These are phyloP conservation scores for Nannochloropsis salina DNA, from an alignment of 108 stramenopile species.

Conservation along the genomic window DNA sequence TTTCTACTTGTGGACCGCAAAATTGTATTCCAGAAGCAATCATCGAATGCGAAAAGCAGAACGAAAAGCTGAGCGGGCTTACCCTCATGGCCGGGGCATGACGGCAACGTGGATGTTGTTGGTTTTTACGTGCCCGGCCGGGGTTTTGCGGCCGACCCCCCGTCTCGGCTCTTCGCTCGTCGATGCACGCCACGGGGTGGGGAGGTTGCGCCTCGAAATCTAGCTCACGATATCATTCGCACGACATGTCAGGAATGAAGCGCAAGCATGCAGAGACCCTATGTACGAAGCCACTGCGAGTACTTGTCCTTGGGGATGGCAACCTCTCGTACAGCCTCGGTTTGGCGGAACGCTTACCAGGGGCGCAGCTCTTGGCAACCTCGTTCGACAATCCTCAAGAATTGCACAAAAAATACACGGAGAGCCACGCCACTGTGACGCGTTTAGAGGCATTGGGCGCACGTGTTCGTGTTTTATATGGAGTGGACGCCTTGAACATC, in stretches of 20 bases:
- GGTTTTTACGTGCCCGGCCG: too few species aligned
- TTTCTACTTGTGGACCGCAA: too few species aligned
- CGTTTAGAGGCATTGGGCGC: constrained; percentile 16
- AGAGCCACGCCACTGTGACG: constrained; percentile 13
- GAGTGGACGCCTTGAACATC: background rate
- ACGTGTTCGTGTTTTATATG: background rate
- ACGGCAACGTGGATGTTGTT: too few species aligned
- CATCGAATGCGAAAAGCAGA: too few species aligned
- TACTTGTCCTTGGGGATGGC: constrained; percentile 40
- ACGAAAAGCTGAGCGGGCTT: too few species aligned
- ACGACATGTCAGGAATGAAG: background rate
- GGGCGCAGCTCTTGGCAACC: background rate
- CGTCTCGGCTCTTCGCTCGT: too few species aligned
- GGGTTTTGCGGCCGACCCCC: too few species aligned
- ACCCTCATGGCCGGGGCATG: too few species aligned
- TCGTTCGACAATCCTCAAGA: constrained; percentile 1
- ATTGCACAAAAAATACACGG: background rate
- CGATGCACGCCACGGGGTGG: too few species aligned
- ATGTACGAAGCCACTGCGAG: background rate
- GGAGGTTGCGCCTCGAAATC: too few species aligned
- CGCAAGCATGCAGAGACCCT: background rate
- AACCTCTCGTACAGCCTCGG: constrained; percentile 43
- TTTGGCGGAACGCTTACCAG: constrained; percentile 25
- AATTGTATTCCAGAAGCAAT: too few species aligned
- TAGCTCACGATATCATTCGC: too few species aligned